Conservation (phyloP, 345 rosid genomes). For the Nephelium lappaceum region DNA sequence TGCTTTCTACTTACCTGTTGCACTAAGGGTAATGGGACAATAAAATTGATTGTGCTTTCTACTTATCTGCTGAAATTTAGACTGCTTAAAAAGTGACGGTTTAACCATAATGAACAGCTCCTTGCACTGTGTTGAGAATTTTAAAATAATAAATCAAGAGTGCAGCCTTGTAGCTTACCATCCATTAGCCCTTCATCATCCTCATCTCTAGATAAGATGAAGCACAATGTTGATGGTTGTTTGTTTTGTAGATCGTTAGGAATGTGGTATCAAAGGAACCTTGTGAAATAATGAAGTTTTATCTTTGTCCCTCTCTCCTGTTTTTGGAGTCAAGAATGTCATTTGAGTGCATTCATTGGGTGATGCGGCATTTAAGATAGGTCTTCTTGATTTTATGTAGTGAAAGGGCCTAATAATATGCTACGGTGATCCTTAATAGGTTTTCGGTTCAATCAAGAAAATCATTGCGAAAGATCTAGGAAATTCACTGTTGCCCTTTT, state of each 20-base stretch:
- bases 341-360: background rate
- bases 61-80: background rate
- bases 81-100: background rate
- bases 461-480: background rate
- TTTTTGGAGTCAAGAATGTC: background rate
- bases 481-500: background rate
- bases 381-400: background rate
- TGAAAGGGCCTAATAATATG: background rate
- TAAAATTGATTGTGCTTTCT: background rate
- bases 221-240: background rate
- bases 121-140: background rate
- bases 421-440: background rate
- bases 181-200: background rate
- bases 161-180: background rate
- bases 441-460: background rate
- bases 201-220: background rate
- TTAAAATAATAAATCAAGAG: slow-evolving; percentile 9
- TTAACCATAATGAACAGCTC: background rate
- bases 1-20: background rate
- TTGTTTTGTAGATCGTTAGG: background rate
- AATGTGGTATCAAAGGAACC: background rate
- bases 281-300: background rate
- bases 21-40: background rate
- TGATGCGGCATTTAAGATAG: too few species aligned
- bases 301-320: background rate